Evolutionary conservation across 768 basidiomycete species (phyloP), one percentile per base, ranked within the genome.

Genomic region (Russula abietina): DNA sequence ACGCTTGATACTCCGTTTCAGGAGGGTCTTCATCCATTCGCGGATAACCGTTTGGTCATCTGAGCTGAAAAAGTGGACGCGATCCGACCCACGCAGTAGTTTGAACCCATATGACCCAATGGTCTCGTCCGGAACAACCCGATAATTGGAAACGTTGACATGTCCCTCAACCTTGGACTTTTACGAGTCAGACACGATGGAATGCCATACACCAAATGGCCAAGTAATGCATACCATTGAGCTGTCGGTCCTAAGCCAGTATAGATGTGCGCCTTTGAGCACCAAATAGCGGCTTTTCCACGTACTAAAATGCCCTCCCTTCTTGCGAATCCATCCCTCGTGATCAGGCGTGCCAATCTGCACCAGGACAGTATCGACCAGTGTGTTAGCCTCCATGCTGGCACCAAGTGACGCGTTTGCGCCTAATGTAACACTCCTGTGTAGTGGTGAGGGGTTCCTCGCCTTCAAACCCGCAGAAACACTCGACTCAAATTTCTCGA

Each of bases 11-110:
- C 95, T 98, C 2, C 95, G 93, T 73, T 98, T 99, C 92, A 98
- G 97, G 67, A 99, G 84, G 9, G 94, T 92, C 77, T 98, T 98
- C 95, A 98, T 98, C 96, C 97, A 98, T 68, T 93, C 93, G 19
- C 96, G 85, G 52, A 97, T 81, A 39, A 84, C 75, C 1, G 75
- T 69, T 74, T 92, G 91, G 70, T 98, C 94, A 24, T 93, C 89
- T 0, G 92, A 92, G 65, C 91, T 92, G 75, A 99, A 99, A 71
- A 75, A 91, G 72, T 98, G 93, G 0, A 88, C 80, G 76, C 88
- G 91, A 72, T 92, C 89, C 10, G 81, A 76, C 53, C 93, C 91
- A 68, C 97, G 95, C 36, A 94, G 84, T 66, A 98, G 89, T 68
- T 91, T 82, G 85, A 98, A 98, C 4, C 93, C 95, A 75, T 95